Evolutionary conservation across 345 rosid genomes (phyloP).

Genomic region (Eucalyptus regnans): DNA sequence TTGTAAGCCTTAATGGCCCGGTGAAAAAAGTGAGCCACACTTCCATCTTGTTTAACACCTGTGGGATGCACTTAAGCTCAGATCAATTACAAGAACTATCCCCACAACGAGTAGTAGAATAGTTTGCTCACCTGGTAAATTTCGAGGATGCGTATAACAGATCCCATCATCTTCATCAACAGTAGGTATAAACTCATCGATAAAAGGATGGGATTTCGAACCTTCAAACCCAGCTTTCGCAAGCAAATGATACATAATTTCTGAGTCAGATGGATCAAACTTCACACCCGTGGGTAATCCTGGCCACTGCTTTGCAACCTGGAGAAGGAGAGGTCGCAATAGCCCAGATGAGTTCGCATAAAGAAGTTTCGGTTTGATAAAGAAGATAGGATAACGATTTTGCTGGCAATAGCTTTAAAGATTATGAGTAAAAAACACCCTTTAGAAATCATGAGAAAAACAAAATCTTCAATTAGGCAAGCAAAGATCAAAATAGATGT

Average conservation of each 20-base stretch:
- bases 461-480: neutral
- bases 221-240: constrained; percentile 46
- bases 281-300: constrained; percentile 92
- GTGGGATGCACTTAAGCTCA: neutral
- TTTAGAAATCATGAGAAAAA: neutral
- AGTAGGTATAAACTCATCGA: constrained; percentile 72
- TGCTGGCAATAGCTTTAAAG: neutral
- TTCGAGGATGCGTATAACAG: constrained; percentile 93
- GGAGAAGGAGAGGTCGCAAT: neutral
- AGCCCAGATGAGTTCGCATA: neutral
- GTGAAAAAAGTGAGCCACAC: constrained; percentile 71
- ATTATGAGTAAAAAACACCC: neutral
- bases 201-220: constrained; percentile 58
- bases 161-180: constrained; percentile 81
- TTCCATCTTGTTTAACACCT: constrained; percentile 86
- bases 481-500: neutral
- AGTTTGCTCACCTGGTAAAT: constrained; percentile 59
- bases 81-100: neutral
- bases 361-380: neutral
- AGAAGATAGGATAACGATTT: neutral
- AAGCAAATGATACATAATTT: constrained; percentile 80
- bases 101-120: neutral
- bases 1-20: constrained; percentile 83
- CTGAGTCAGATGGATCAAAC: constrained; percentile 93
- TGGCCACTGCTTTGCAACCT: constrained; percentile 86